These are phyloP conservation scores for Fusarium clavum DNA, from an alignment of 2,329 filamentous ascomycete genomes.

Conservation along the genomic window DNA sequence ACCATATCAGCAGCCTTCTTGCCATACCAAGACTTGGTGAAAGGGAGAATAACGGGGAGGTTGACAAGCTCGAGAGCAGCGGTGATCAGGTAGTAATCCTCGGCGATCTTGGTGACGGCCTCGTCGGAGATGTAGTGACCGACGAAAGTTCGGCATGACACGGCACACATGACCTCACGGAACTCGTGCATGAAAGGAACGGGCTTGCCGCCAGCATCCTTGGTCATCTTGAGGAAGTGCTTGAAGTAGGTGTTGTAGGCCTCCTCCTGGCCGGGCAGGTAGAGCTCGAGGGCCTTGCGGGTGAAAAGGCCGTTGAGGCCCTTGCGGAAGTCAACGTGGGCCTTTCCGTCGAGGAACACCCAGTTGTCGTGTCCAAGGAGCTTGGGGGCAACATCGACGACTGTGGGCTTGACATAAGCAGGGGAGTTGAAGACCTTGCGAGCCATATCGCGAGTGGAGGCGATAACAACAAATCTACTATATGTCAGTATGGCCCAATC, in stretches of 20 bases:
- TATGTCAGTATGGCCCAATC: conserved; percentile 17
- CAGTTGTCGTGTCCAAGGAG: conserved; percentile 92
- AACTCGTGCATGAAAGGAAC: conserved; percentile 91
- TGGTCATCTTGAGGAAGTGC: conserved; percentile 80
- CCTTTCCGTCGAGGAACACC: conserved; percentile 96
- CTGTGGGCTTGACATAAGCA: conserved; percentile 90
- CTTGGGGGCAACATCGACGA: conserved; percentile 94
- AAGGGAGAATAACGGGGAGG: conserved; percentile 96
- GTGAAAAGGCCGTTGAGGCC: conserved; percentile 96
- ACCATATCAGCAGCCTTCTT: conserved; percentile 97
- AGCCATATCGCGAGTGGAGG: conserved; percentile 92
- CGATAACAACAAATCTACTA: conserved; percentile 92
- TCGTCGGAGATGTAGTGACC: conserved; percentile 94
- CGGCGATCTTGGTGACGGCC: conserved; percentile 90
- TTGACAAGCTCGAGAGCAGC: conserved; percentile 97
- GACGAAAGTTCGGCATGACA: conserved; percentile 96
- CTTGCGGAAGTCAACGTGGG: conserved; percentile 96
- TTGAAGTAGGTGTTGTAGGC: conserved; percentile 90
- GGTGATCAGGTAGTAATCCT: conserved; percentile 97
- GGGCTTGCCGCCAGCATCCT: conserved; percentile 77
- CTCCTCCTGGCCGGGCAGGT: conserved; percentile 92
- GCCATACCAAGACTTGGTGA: conserved; percentile 95
- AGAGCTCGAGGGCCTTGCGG: conserved; percentile 84
- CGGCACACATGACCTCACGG: conserved; percentile 93
- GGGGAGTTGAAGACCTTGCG: conserved; percentile 98